Percentiles rank a stretch among this genome's conserved stretches.
These are phyloP conservation scores for Diatrype stigma DNA, from an alignment of 2,329 filamentous ascomycete species.

Conservation along the genomic window DNA sequence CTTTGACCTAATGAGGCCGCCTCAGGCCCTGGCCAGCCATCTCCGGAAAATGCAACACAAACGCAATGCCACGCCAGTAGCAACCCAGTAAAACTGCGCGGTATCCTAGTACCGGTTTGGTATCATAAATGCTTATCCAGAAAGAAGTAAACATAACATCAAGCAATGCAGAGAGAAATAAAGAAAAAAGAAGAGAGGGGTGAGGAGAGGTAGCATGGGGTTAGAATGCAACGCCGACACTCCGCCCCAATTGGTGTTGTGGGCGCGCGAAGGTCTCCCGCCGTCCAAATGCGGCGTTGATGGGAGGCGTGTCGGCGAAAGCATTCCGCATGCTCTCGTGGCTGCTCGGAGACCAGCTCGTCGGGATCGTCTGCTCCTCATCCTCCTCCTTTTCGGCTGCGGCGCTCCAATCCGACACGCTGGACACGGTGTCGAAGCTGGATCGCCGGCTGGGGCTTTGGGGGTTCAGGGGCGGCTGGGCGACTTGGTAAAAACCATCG, in stretches of 20 bases:
- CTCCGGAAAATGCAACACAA: neutral
- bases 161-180: slow-evolving; percentile 11
- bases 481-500: slow-evolving; percentile 58
- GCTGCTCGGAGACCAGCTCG: slow-evolving; percentile 46
- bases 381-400: slow-evolving; percentile 30
- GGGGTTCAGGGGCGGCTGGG: slow-evolving; percentile 36
- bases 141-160: slow-evolving; percentile 17
- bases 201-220: slow-evolving; percentile 7
- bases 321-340: slow-evolving; percentile 38
- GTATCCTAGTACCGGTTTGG: neutral
- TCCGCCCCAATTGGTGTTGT: slow-evolving; percentile 30
- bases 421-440: slow-evolving; percentile 44
- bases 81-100: neutral
- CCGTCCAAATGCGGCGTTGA: slow-evolving; percentile 19
- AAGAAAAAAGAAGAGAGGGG: neutral
- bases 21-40: neutral
- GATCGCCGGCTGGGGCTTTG: slow-evolving; percentile 26
- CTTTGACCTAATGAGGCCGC: neutral
- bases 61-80: neutral
- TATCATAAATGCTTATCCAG: slow-evolving; percentile 8
- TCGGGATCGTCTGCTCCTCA: slow-evolving; percentile 39
- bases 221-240: slow-evolving; percentile 46
- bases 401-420: slow-evolving; percentile 47
- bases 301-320: slow-evolving; percentile 29
- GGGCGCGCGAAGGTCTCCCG: slow-evolving; percentile 14